Percentiles rank a stretch among this genome's conserved stretches.
phyloP scores from a whole-genome alignment of 2,329 filamentous ascomycete species.

The Fusarium mangiferae region DNA sequence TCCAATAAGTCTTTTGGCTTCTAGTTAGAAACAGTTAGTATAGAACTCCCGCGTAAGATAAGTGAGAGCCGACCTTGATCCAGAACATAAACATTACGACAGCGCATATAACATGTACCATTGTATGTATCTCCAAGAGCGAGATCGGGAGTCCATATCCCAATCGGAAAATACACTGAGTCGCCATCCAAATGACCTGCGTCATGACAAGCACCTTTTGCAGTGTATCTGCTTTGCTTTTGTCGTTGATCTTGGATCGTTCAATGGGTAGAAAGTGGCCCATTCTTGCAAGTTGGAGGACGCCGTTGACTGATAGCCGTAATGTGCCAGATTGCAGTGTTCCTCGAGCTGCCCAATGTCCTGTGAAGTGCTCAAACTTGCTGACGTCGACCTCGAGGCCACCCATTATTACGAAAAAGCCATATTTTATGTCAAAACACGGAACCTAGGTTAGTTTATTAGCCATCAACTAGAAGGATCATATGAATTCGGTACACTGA shows the following conservation, averaged over 20 bases:
- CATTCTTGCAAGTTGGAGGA: not conserved
- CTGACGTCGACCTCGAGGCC: not conserved
- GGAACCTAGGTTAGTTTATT: not conserved
- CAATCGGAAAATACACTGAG: not conserved
- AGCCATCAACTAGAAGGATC: too few species aligned
- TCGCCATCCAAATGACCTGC: not conserved
- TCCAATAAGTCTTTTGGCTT: not conserved
- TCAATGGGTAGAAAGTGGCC: not conserved
- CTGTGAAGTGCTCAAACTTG: not conserved
- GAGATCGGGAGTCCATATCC: not conserved
- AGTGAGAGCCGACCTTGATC: not conserved
- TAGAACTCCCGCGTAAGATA: rapidly evolving
- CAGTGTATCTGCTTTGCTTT: not conserved
- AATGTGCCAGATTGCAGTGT: not conserved
- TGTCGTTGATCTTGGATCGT: not conserved
- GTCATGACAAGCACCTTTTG: not conserved
- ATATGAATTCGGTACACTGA: not conserved
- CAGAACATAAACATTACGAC: not conserved
- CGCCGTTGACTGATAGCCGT: not conserved
- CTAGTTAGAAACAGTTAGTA: not conserved
- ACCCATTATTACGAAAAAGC: not conserved
- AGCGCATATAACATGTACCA: not conserved
- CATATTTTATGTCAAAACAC: not conserved
- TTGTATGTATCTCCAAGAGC: not conserved
- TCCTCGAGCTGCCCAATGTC: not conserved